Evolutionary conservation across 2,329 filamentous ascomycete species (phyloP).

Genomic region (Ophiosphaerella herpotricha): DNA sequence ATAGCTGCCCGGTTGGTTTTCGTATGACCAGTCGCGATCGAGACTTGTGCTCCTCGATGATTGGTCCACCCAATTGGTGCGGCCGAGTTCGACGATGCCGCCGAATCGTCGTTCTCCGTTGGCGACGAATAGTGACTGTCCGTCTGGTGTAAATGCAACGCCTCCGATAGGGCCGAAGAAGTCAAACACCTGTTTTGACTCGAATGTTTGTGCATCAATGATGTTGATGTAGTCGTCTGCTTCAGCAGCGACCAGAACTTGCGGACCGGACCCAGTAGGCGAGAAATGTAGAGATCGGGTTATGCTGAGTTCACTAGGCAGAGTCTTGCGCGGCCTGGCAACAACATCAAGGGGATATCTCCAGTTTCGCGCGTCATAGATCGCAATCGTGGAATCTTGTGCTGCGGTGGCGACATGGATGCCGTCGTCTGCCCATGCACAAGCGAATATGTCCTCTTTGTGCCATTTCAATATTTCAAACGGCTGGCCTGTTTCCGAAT

Average conservation of each 20-base stretch:
- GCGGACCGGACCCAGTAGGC: conserved; percentile 68
- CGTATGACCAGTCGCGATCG: conserved; percentile 29
- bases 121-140: conserved; percentile 69
- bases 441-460: conserved; percentile 74
- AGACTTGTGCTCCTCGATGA: conserved; percentile 5
- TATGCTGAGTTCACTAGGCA: conserved; percentile 70
- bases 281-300: conserved; percentile 74
- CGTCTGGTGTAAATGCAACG: conserved; percentile 68
- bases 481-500: conserved; percentile 68
- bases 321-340: conserved; percentile 54
- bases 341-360: conserved; percentile 21
- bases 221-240: conserved; percentile 75
- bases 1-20: conserved; percentile 22
- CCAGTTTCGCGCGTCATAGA: conserved; percentile 79
- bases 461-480: conserved; percentile 66
- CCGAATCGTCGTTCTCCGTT: conserved; percentile 70
- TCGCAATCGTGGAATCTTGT: conserved; percentile 72
- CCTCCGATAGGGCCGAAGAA: conserved; percentile 78
- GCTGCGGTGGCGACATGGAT: conserved; percentile 76
- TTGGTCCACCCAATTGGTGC: conserved; percentile 40
- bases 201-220: conserved; percentile 68
- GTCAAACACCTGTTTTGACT: conserved; percentile 70
- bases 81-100: conserved; percentile 67
- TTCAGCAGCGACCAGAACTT: conserved; percentile 72
- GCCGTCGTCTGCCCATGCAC: conserved; percentile 79